Evolutionary conservation across 495 filamentous ascomycete species (phyloP).

Genomic region (Penicillium canariense): DNA sequence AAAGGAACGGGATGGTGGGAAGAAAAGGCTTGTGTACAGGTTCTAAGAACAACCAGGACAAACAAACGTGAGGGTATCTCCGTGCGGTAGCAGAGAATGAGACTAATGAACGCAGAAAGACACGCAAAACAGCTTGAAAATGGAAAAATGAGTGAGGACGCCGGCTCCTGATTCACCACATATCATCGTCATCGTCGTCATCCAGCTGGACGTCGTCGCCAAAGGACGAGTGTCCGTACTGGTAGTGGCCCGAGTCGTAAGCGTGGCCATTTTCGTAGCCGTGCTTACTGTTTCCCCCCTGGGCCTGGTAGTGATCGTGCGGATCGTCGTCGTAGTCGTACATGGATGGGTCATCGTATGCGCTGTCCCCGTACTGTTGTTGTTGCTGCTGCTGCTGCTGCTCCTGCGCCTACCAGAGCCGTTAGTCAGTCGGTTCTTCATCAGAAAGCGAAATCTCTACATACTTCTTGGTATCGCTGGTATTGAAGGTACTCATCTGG

Average conservation of each 20-base stretch:
- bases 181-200: constrained; percentile 54
- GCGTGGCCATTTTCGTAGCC: constrained; percentile 46
- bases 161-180: constrained; percentile 48
- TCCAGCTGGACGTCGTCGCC: constrained; percentile 49
- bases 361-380: constrained; percentile 49
- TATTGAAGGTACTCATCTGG: constrained; percentile 61
- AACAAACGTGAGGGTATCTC: constrained; percentile 38
- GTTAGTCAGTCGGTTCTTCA: constrained; percentile 5
- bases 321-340: constrained; percentile 57
- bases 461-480: constrained; percentile 65
- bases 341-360: constrained; percentile 57
- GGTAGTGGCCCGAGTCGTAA: constrained; percentile 44
- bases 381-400: constrained; percentile 49
- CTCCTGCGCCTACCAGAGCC: constrained; percentile 44
- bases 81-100: constrained; percentile 27
- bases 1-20: not conserved
- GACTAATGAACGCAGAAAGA: constrained; percentile 23
- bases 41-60: constrained; percentile 23
- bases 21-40: constrained; percentile 30
- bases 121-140: constrained; percentile 15
- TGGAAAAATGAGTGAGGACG: constrained; percentile 16
- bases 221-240: constrained; percentile 51
- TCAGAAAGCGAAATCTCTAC: constrained; percentile 13
- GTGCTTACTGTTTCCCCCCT: constrained; percentile 52
- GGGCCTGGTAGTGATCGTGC: constrained; percentile 50